Percentiles rank a stretch among this genome's conserved stretches.
Evolutionary conservation across 2,329 filamentous ascomycete genomes (phyloP).

Genomic region (Botrytis hyacinthi): DNA sequence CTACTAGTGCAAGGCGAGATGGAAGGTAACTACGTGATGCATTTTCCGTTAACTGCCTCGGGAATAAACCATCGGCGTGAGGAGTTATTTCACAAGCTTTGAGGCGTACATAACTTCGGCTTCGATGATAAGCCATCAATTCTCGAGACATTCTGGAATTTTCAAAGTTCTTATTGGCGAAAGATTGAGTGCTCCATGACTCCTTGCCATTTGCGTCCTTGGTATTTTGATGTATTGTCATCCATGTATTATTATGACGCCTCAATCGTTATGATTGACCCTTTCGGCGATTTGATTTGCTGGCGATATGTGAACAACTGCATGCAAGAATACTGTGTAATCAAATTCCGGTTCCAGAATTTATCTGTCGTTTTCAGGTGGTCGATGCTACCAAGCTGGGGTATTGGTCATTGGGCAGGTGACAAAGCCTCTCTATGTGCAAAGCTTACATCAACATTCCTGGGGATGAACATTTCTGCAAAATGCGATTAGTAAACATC

Average conservation of each 20-base stretch:
- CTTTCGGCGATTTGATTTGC: not conserved
- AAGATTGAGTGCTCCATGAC: not conserved
- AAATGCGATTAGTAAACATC: not conserved
- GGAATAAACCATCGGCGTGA: not conserved
- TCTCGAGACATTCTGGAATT: not conserved
- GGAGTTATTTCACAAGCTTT: not conserved
- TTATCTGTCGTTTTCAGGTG: not conserved
- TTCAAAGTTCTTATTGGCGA: not conserved
- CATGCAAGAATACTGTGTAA: not conserved
- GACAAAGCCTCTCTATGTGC: not conserved
- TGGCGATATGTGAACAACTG: not conserved
- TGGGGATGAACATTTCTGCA: not conserved
- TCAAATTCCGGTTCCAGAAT: not conserved
- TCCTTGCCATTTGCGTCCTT: not conserved
- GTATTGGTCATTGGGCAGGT: not conserved
- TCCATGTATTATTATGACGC: not conserved
- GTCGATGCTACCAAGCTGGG: not conserved
- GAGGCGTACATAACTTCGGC: not conserved
- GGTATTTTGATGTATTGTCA: not conserved
- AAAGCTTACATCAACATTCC: not conserved
- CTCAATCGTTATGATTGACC: not conserved
- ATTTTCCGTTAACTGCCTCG: not conserved
- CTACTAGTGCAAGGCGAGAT: not conserved
- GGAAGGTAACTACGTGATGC: not conserved
- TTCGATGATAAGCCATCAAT: not conserved